Percentiles rank a stretch among this genome's conserved stretches.
Evolutionary conservation across 495 filamentous ascomycete species (phyloP).

Genomic region (Paragyromitra xinjiangensis): DNA sequence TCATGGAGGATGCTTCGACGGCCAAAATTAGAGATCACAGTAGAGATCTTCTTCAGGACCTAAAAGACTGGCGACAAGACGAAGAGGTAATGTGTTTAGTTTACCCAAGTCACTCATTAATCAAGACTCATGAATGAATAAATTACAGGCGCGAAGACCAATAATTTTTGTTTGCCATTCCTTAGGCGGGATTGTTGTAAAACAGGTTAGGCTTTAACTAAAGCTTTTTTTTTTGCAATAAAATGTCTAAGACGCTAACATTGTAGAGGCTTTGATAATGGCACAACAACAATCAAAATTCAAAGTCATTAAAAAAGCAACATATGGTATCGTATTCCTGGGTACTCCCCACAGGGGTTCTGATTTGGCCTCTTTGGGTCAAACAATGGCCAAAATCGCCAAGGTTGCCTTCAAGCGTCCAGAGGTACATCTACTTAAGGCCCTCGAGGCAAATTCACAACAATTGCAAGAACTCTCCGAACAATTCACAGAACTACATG

Average conservation of each 20-base stretch:
- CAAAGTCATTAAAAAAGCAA: slow-evolving; percentile 1
- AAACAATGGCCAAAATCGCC: slow-evolving; percentile 2
- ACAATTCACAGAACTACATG: background rate
- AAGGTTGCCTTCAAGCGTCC: background rate
- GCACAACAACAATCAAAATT: slow-evolving; percentile 7
- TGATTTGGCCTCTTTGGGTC: background rate
- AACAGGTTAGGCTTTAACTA: slow-evolving; percentile 9
- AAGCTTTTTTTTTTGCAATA: background rate
- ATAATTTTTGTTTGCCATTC: slow-evolving; percentile 25
- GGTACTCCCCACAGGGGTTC: slow-evolving; percentile 20
- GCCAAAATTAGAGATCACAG: slow-evolving; percentile 6
- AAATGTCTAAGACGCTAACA: background rate
- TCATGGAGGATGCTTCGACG: background rate
- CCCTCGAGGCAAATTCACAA: slow-evolving; percentile 7
- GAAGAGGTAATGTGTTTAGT: background rate
- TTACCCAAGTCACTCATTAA: background rate
- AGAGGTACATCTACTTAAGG: background rate
- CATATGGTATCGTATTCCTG: slow-evolving; percentile 12
- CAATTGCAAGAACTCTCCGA: slow-evolving; percentile 8
- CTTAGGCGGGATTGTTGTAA: slow-evolving; percentile 21
- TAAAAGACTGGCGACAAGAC: background rate
- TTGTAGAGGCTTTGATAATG: slow-evolving; percentile 8
- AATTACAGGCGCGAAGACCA: slow-evolving; percentile 4
- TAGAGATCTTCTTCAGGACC: slow-evolving; percentile 7
- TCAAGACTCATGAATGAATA: background rate